These are phyloP conservation scores for Rhododendron griersonianum DNA, from an alignment of 148 eudicot genomes.

Conservation along the genomic window DNA sequence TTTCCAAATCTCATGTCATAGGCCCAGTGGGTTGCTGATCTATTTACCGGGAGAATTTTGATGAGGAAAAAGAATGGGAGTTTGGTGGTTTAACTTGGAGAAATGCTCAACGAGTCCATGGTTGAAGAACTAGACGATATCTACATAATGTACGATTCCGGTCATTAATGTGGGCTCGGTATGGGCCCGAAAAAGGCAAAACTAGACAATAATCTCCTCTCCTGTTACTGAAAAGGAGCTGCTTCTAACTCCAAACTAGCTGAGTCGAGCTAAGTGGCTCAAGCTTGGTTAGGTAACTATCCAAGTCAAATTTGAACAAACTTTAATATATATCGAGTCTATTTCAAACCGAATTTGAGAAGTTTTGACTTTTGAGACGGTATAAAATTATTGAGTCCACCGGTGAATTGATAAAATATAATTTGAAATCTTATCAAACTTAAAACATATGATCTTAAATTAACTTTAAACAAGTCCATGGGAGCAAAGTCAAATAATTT, in stretches of 20 bases:
- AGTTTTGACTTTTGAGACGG: neutral
- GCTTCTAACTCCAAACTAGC: neutral
- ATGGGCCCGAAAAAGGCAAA: too few relatives aligned
- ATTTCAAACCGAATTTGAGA: neutral
- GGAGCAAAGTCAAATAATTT: neutral
- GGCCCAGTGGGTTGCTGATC: neutral
- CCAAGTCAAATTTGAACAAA: neutral
- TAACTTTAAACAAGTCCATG: neutral
- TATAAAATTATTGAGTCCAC: neutral
- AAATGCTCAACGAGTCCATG: too few relatives aligned
- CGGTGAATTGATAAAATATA: neutral
- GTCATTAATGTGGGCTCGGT: too few relatives aligned
- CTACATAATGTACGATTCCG: too few relatives aligned
- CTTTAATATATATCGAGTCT: neutral
- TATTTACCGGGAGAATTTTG: too few relatives aligned
- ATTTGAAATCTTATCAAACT: neutral
- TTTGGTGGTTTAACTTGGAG: too few relatives aligned
- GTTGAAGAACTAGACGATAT: too few relatives aligned
- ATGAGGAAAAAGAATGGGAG: too few relatives aligned
- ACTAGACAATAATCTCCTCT: too few relatives aligned
- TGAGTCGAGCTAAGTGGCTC: neutral
- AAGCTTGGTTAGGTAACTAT: neutral
- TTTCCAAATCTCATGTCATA: neutral
- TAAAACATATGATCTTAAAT: neutral
- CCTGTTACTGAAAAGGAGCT: too few relatives aligned